phyloP scores from a whole-genome alignment of 202 grass and related monocot genomes.

The Setaria italica region DNA sequence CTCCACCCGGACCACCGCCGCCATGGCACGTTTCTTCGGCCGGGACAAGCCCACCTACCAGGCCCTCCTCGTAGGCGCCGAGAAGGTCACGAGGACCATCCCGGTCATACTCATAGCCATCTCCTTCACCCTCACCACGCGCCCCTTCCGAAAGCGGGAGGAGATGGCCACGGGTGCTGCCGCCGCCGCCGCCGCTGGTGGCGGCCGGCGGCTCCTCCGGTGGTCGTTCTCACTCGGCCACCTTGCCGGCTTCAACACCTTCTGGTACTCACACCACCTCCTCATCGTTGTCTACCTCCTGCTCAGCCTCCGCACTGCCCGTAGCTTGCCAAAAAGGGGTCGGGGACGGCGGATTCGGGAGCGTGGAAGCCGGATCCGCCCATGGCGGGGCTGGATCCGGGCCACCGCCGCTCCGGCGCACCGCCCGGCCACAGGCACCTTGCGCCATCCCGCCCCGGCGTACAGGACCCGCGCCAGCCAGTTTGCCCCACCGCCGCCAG shows the following conservation, averaged over 20 bases:
- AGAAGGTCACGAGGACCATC: conserved; percentile 73
- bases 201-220: neutral
- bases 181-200: neutral
- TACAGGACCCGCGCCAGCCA: too few species aligned
- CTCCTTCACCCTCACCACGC: conserved; percentile 88
- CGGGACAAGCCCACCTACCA: conserved; percentile 60
- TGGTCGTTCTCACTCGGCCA: conserved; percentile 52
- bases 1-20: conserved; percentile 13
- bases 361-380: too few species aligned
- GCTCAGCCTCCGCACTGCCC: conserved; percentile 3
- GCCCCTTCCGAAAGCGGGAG: conserved; percentile 61
- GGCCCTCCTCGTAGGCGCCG: conserved; percentile 64
- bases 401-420: too few species aligned
- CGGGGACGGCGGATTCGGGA: too few species aligned
- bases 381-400: too few species aligned
- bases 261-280: conserved; percentile 99
- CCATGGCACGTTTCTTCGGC: conserved; percentile 69
- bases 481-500: too few species aligned
- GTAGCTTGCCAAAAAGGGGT: too few species aligned
- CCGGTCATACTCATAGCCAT: conserved; percentile 90
- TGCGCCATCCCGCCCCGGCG: too few species aligned
- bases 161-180: conserved; percentile 24
- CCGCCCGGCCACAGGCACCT: too few species aligned
- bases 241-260: conserved; percentile 95
- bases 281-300: conserved; percentile 88